Evolutionary conservation across 192 early-diverging fungal species (phyloP).

Genomic region (Geranomyces michiganensis): DNA sequence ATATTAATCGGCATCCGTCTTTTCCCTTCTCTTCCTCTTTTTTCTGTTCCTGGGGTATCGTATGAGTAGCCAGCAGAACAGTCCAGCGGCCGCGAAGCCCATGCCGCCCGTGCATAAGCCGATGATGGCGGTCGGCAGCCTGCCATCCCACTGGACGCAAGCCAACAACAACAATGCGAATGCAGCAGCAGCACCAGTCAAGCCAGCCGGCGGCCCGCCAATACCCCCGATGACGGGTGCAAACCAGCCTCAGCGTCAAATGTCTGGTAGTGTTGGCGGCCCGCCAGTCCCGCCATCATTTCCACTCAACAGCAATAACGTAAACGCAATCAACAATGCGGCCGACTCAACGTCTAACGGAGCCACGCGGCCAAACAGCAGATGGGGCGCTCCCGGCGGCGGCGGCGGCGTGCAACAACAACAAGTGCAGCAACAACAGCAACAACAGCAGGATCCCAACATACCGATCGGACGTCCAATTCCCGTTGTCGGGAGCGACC

Average conservation of each 20-base stretch:
- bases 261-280: not conserved
- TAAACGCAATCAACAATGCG: not conserved
- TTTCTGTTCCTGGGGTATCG: too few species aligned
- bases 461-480: slow-evolving; percentile 31
- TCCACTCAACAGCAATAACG: not conserved
- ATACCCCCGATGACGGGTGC: not conserved
- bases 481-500: slow-evolving; percentile 37
- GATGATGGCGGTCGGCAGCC: slow-evolving; percentile 2
- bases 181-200: too few species aligned
- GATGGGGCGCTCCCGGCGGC: slow-evolving; percentile 2
- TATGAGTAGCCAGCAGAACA: not conserved
- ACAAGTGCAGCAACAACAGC: too few species aligned
- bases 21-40: not conserved
- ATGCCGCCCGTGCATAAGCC: not conserved
- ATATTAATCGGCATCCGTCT: slow-evolving; percentile 8
- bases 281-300: not conserved
- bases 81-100: not conserved
- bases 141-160: slow-evolving; percentile 14
- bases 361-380: slow-evolving; percentile 2
- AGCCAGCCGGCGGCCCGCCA: too few species aligned
- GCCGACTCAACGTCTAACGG: not conserved
- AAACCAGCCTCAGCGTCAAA: not conserved
- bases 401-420: not conserved
- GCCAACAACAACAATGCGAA: not conserved
- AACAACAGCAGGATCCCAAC: not conserved